Conservation (phyloP, 2,329 filamentous ascomycete species). For the Hypoxylon rubiginosum region DNA sequence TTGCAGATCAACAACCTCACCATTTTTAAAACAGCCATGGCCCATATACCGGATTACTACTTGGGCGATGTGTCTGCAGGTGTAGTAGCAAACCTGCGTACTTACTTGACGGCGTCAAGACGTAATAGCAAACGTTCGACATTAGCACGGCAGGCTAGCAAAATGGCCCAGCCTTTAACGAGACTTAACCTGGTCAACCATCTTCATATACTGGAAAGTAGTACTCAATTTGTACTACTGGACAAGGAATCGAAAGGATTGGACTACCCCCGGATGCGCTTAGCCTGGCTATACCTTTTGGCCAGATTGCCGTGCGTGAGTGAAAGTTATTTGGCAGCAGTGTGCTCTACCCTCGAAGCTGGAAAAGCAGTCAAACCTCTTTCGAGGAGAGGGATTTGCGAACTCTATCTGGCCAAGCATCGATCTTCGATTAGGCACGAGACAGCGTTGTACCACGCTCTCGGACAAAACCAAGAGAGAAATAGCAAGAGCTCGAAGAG, state of each 20-base stretch:
- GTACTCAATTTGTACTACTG: conserved; percentile 36
- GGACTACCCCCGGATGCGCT: conserved; percentile 37
- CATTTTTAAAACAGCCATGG: conserved; percentile 44
- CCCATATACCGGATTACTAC: conserved; percentile 37
- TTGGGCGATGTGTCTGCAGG: conserved; percentile 33
- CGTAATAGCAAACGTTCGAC: conserved; percentile 1
- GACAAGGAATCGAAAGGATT: conserved; percentile 17
- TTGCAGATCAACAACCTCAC: conserved; percentile 45
- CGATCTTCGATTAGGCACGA: conserved; percentile 30
- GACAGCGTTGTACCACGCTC: conserved; percentile 7
- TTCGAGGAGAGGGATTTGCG: conserved; percentile 42
- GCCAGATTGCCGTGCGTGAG: conserved; percentile 46
- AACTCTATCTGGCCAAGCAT: conserved; percentile 44
- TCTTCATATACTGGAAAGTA: conserved; percentile 41
- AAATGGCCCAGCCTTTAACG: conserved; percentile 43
- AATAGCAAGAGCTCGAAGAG: conserved; percentile 15
- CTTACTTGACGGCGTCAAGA: conserved; percentile 36
- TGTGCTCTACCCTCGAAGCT: conserved; percentile 44
- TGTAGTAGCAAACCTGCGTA: conserved; percentile 44
- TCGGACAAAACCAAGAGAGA: neutral
- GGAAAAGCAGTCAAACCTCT: conserved; percentile 32
- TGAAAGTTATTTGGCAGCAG: conserved; percentile 36
- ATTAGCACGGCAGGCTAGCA: conserved; percentile 42
- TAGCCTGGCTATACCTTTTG: conserved; percentile 48
- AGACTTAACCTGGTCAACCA: conserved; percentile 36